Evolutionary conservation across 306 rosid genomes (phyloP), one percentile per base, ranked within the genome.

Genomic region (Begonia loranthoides): DNA sequence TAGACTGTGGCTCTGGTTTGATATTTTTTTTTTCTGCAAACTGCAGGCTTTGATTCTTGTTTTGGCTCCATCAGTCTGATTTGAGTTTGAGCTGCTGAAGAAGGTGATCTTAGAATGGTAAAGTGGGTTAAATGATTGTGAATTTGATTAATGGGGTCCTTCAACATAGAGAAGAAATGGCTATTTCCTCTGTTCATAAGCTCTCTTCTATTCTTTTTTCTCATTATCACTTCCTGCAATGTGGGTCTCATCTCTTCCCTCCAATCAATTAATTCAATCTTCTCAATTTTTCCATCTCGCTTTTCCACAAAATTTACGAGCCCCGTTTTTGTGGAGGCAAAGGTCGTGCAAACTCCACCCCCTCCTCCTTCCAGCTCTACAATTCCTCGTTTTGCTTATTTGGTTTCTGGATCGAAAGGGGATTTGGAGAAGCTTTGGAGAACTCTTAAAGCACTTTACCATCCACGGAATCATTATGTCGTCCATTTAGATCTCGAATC

Each of bases 351-450:
- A 36, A 36, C 68, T 38, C 73, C 78, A 40, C 66, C 70, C 17
- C 10, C 21, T 49, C 68, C 87, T 64, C 84, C 79, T 14, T 1
- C 68, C 43, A 52, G 21, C 28, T 78, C 75, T 9, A 3, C 64
- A 0, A 50, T 73, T 55, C 93, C 99, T 12, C 85, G 94, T 13
- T 92, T 92, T 1, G 99, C 96, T 11, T 92, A 92, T 66, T 68
- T 92, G 70, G 73, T 86, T 57, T 83, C 99, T 0, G 99, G 99
- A 9, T 92, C 99, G 4, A 92, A 73, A 69, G 99, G 99, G 17
- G 99, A 83, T 66, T 59, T 92, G 60, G 94, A 92, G 7, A 92
- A 76, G 82, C 86, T 86, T 21, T 86, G 99, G 99, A 92, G 96
- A 63, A 78, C 95, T 15, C 99, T 92, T 41, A 69, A 56, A 49